Evolutionary conservation across 805 yeast species (phyloP).

Genomic region (Kuraishia capsulata): DNA sequence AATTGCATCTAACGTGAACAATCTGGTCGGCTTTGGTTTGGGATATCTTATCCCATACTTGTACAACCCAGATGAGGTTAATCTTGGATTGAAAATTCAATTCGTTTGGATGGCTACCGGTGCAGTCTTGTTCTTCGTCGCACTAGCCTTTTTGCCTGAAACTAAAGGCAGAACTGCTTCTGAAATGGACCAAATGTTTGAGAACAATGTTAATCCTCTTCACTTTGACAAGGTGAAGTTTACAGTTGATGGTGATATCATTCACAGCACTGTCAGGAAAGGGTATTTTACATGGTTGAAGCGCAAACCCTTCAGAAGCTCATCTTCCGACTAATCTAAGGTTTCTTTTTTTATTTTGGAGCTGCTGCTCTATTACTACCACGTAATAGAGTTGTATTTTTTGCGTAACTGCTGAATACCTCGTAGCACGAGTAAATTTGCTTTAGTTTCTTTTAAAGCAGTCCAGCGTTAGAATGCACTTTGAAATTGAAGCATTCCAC

Average conservation of each 20-base stretch:
- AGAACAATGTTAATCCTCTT: background rate
- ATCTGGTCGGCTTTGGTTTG: slow-evolving; percentile 4
- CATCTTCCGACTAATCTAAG: background rate
- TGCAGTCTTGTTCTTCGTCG: background rate
- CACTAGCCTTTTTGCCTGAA: background rate
- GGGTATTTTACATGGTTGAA: background rate
- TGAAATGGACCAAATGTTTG: background rate
- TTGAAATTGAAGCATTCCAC: no score
- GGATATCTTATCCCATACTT: slow-evolving; percentile 5
- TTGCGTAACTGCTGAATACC: no score
- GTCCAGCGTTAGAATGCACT: no score
- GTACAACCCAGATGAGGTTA: slow-evolving; percentile 6
- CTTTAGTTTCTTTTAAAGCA: no score
- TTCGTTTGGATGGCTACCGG: slow-evolving; percentile 6
- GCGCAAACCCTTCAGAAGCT: no score
- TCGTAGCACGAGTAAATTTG: no score
- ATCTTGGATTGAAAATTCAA: slow-evolving; percentile 5
- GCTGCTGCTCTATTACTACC: no score
- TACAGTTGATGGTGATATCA: background rate
- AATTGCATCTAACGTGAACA: slow-evolving; percentile 2
- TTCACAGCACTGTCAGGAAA: background rate
- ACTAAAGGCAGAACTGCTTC: background rate
- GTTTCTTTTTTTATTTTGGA: background rate
- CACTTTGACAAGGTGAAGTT: background rate
- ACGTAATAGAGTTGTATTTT: no score